These are phyloP conservation scores for Aegilops longissima DNA, from an alignment of 176 grass and related monocot genomes.

Conservation along the genomic window DNA sequence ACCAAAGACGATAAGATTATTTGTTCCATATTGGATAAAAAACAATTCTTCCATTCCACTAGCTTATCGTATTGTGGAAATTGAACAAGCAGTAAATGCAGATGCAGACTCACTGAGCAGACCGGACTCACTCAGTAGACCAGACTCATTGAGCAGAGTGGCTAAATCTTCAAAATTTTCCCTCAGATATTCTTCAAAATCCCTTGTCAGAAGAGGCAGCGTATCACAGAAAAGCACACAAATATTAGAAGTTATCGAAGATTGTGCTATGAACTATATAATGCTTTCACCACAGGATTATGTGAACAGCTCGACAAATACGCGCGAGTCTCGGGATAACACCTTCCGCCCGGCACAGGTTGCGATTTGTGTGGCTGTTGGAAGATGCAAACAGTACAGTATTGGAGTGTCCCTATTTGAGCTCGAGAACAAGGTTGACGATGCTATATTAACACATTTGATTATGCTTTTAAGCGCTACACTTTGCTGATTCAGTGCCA, in stretches of 20 bases:
- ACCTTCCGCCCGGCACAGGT: slow-evolving; percentile 62
- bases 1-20: slow-evolving; percentile 85
- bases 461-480: slow-evolving; percentile 12
- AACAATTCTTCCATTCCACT: slow-evolving; percentile 76
- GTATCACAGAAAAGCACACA: slow-evolving; percentile 60
- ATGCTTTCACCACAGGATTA: slow-evolving; percentile 98
- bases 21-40: slow-evolving; percentile 98
- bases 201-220: slow-evolving; percentile 60
- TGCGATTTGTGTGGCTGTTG: slow-evolving; percentile 76
- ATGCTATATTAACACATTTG: neutral
- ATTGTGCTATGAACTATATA: slow-evolving; percentile 65
- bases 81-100: slow-evolving; percentile 65
- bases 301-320: slow-evolving; percentile 50
- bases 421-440: slow-evolving; percentile 86
- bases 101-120: slow-evolving; percentile 63
- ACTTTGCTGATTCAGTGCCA: neutral
- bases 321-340: slow-evolving; percentile 54
- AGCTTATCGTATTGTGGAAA: slow-evolving; percentile 81
- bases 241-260: slow-evolving; percentile 83
- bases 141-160: slow-evolving; percentile 64
- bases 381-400: slow-evolving; percentile 65
- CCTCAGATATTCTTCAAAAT: slow-evolving; percentile 84
- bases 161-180: slow-evolving; percentile 91
- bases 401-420: slow-evolving; percentile 89
- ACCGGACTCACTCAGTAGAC: slow-evolving; percentile 63